Percentiles rank a stretch among this genome's conserved stretches.
Conservation (phyloP, 192 early-diverging fungal species). For the Coemansia sp. region DNA sequence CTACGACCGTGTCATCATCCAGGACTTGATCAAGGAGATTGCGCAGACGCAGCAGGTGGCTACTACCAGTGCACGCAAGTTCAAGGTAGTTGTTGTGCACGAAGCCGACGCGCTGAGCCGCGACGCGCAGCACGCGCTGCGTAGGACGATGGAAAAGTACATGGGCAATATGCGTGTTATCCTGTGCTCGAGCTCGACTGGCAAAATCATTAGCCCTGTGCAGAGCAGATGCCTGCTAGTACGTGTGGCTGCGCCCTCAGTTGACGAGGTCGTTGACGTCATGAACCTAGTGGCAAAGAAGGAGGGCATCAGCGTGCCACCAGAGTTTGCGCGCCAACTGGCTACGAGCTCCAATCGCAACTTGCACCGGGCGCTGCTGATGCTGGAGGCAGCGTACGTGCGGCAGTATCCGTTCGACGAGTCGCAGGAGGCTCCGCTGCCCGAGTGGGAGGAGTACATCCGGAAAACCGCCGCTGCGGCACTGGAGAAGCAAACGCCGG, state of each 20-base stretch:
- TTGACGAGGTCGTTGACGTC: conserved; percentile 72
- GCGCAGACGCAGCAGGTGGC: conserved; percentile 96
- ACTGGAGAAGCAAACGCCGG: conserved; percentile 75
- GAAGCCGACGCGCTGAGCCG: conserved; percentile 88
- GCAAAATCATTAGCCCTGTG: conserved; percentile 91
- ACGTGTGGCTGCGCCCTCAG: conserved; percentile 79
- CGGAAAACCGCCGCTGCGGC: conserved; percentile 69
- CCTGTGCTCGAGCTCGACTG: conserved; percentile 86
- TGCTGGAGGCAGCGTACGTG: conserved; percentile 82
- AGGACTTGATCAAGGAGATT: conserved; percentile 95
- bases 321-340: conserved; percentile 64
- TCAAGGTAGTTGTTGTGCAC: conserved; percentile 95
- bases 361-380: conserved; percentile 85
- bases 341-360: conserved; percentile 77
- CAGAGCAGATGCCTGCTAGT: conserved; percentile 89
- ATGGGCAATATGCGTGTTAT: conserved; percentile 91
- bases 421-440: conserved; percentile 62
- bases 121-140: conserved; percentile 93
- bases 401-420: conserved; percentile 63
- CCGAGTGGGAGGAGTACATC: conserved; percentile 91
- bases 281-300: conserved; percentile 79
- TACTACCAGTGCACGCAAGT: conserved; percentile 72
- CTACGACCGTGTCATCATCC: conserved; percentile 89
- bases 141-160: conserved; percentile 99
- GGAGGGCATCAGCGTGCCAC: conserved; percentile 73